Conservation (phyloP, 2,329 filamentous ascomycete species). For the Fusarium pininemorale region DNA sequence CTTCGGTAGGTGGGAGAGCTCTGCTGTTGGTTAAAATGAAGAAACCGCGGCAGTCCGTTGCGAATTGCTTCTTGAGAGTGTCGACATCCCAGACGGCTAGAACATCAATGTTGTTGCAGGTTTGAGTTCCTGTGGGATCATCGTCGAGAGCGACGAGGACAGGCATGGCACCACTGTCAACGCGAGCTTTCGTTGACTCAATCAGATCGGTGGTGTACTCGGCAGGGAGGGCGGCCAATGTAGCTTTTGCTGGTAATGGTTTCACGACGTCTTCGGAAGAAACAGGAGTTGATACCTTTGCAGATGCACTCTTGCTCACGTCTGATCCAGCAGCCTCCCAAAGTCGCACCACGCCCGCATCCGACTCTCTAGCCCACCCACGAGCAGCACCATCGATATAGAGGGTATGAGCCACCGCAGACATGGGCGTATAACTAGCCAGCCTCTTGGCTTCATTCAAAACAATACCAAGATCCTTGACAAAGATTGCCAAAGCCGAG, state of each 20-base stretch:
- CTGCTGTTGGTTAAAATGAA: background rate
- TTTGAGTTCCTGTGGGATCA: constrained; percentile 69
- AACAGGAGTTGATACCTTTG: background rate
- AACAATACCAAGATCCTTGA: background rate
- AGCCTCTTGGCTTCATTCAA: background rate
- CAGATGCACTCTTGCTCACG: background rate
- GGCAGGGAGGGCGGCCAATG: rapidly evolving
- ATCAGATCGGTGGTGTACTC: background rate
- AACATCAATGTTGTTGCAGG: constrained; percentile 66
- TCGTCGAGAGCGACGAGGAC: constrained; percentile 57
- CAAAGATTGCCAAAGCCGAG: background rate
- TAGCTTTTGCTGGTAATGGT: background rate
- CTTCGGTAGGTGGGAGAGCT: background rate
- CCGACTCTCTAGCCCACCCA: background rate
- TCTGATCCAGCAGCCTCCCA: background rate
- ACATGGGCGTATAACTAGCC: background rate
- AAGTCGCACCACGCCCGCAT: background rate
- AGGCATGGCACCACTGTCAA: background rate
- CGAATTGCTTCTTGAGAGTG: constrained; percentile 45
- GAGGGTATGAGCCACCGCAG: background rate
- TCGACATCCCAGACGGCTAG: constrained; percentile 62
- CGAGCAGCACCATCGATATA: background rate
- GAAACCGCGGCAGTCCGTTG: background rate
- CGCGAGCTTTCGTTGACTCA: background rate
- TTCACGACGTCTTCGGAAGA: rapidly evolving